These are phyloP conservation scores for Candida stauntonica DNA, from an alignment of 805 yeast genomes.

Conservation along the genomic window DNA sequence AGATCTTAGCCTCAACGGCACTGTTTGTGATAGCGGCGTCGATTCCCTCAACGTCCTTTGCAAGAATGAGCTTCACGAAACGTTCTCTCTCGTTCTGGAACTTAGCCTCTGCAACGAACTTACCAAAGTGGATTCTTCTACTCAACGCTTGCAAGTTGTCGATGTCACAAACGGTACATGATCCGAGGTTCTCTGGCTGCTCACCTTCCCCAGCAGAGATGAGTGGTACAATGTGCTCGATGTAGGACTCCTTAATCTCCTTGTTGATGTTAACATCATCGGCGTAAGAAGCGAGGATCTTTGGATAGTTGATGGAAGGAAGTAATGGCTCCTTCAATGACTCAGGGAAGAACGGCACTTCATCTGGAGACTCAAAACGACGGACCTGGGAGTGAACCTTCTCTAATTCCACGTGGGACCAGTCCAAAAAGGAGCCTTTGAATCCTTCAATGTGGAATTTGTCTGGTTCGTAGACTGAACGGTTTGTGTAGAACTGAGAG, in stretches of 20 bases:
- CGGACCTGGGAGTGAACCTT: slow-evolving; percentile 73
- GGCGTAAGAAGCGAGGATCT: slow-evolving; percentile 68
- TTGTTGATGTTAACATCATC: slow-evolving; percentile 72
- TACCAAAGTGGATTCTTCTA: slow-evolving; percentile 93
- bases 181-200: slow-evolving; percentile 82
- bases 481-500: slow-evolving; percentile 76
- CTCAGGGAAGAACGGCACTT: slow-evolving; percentile 80
- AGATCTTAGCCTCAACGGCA: slow-evolving; percentile 80
- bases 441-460: slow-evolving; percentile 60
- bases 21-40: slow-evolving; percentile 79
- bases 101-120: slow-evolving; percentile 96
- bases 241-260: slow-evolving; percentile 64
- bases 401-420: slow-evolving; percentile 77
- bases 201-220: slow-evolving; percentile 65
- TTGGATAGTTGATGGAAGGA: slow-evolving; percentile 78
- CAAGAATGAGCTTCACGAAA: slow-evolving; percentile 61
- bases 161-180: slow-evolving; percentile 80
- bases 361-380: slow-evolving; percentile 93
- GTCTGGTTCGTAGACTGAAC: slow-evolving; percentile 63
- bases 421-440: slow-evolving; percentile 81
- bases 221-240: slow-evolving; percentile 68
- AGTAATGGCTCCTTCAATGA: slow-evolving; percentile 60
- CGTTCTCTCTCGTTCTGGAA: slow-evolving; percentile 61
- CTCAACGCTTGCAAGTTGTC: slow-evolving; percentile 85
- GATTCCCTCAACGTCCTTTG: slow-evolving; percentile 65